These are phyloP conservation scores for Scedosporium boydii DNA, from an alignment of 2,329 filamentous ascomycete species.

Conservation along the genomic window DNA sequence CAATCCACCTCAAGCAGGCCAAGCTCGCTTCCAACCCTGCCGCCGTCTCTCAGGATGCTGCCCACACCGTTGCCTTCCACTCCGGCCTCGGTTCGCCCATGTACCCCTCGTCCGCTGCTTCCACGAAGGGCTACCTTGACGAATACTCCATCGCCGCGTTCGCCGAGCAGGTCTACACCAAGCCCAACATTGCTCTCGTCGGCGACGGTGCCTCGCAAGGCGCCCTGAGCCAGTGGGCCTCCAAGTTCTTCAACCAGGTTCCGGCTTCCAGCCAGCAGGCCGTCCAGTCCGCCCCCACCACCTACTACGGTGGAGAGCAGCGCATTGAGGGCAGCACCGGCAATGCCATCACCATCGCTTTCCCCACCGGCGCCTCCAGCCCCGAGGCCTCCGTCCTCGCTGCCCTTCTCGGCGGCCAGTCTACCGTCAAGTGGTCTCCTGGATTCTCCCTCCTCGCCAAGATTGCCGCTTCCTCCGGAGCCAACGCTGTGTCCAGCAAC, in stretches of 20 bases:
- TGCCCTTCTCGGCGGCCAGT: conserved; percentile 80
- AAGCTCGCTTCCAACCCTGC: conserved; percentile 52
- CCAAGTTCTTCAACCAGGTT: conserved; percentile 77
- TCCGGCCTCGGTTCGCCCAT: conserved; percentile 76
- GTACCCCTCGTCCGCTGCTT: conserved; percentile 60
- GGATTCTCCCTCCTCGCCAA: conserved; percentile 89
- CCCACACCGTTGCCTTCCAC: conserved; percentile 84
- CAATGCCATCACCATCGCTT: conserved; percentile 82
- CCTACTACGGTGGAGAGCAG: conserved; percentile 94
- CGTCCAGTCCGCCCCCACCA: conserved; percentile 45
- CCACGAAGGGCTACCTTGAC: conserved; percentile 71
- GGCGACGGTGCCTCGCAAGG: conserved; percentile 75
- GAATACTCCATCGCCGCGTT: conserved; percentile 66
- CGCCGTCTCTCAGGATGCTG: conserved; percentile 73
- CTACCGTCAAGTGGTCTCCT: conserved; percentile 88
- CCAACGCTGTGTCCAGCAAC: conserved; percentile 65
- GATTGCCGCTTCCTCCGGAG: conserved; percentile 56
- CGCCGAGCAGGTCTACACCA: conserved; percentile 71
- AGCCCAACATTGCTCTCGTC: conserved; percentile 84
- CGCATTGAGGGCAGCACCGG: conserved; percentile 67
- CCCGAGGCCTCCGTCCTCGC: conserved; percentile 82
- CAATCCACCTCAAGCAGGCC: conserved; percentile 71
- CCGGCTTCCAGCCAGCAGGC: conserved; percentile 40
- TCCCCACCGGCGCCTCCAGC: conserved; percentile 81
- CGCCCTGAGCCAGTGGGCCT: conserved; percentile 79